These are phyloP conservation scores for Casuarina equisetifolia DNA, from an alignment of 306 rosid genomes.

Conservation along the genomic window DNA sequence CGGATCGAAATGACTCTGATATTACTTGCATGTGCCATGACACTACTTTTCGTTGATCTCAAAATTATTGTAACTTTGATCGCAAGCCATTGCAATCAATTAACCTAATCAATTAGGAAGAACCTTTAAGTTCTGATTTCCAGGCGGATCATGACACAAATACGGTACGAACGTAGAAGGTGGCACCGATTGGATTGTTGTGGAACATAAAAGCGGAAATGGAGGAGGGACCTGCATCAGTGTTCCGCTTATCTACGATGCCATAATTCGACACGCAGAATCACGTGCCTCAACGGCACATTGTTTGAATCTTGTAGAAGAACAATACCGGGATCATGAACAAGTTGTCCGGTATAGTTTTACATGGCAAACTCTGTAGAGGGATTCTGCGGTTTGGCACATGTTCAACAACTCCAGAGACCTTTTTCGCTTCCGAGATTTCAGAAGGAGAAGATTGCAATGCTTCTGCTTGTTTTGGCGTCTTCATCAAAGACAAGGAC, in stretches of 20 bases:
- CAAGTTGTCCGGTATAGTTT: background rate
- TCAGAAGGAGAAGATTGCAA: constrained; percentile 24
- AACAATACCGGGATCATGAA: background rate
- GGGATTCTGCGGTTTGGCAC: constrained; percentile 10
- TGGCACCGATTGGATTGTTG: background rate
- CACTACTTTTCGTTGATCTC: too few species aligned
- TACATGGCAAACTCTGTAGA: background rate
- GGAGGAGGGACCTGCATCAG: background rate
- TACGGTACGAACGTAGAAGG: background rate
- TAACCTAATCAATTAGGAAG: too few species aligned
- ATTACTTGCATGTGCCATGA: too few species aligned
- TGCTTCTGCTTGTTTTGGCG: constrained; percentile 5
- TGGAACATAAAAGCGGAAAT: background rate
- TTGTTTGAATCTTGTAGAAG: background rate
- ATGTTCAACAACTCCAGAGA: constrained; percentile 7
- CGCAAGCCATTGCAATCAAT: too few species aligned
- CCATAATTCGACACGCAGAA: background rate
- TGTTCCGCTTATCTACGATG: background rate
- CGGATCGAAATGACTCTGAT: too few species aligned
- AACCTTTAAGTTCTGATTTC: too few species aligned
- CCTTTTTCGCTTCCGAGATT: constrained; percentile 2
- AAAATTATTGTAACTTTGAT: too few species aligned
- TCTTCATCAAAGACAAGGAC: constrained; percentile 23
- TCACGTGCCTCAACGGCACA: background rate
- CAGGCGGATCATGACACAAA: background rate